These are phyloP conservation scores for Passalora sequoiae DNA, from an alignment of 2,329 filamentous ascomycete genomes.

Conservation along the genomic window DNA sequence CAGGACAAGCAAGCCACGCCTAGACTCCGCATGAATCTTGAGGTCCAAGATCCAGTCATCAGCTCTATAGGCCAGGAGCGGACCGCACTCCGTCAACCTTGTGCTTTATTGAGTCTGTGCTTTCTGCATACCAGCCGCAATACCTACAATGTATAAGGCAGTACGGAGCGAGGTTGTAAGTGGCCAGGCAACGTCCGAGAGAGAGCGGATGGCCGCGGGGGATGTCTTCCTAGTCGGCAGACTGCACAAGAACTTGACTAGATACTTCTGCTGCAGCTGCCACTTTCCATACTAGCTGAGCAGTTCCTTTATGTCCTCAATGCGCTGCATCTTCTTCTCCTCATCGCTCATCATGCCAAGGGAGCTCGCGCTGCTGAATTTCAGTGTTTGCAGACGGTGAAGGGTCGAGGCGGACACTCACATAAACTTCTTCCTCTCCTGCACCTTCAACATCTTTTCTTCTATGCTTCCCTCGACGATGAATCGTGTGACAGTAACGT, in stretches of 20 bases:
- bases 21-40: too few species aligned
- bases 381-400: constrained; percentile 23
- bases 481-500: constrained; percentile 82
- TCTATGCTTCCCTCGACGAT: constrained; percentile 89
- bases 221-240: too few species aligned
- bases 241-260: background rate
- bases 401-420: constrained; percentile 47
- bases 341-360: constrained; percentile 93
- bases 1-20: too few species aligned
- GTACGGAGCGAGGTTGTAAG: too few species aligned
- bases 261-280: background rate
- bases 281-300: constrained; percentile 50
- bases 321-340: constrained; percentile 80
- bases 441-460: constrained; percentile 86
- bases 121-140: too few species aligned
- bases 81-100: too few species aligned
- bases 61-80: too few species aligned
- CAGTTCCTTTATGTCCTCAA: constrained; percentile 91
- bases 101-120: too few species aligned
- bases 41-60: too few species aligned
- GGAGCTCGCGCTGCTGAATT: constrained; percentile 68
- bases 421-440: constrained; percentile 95
- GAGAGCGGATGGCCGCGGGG: too few species aligned
- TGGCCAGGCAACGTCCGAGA: too few species aligned
- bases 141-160: too few species aligned